phyloP scores from a whole-genome alignment of 257 asterid species.

The Buddleja alternifolia region DNA sequence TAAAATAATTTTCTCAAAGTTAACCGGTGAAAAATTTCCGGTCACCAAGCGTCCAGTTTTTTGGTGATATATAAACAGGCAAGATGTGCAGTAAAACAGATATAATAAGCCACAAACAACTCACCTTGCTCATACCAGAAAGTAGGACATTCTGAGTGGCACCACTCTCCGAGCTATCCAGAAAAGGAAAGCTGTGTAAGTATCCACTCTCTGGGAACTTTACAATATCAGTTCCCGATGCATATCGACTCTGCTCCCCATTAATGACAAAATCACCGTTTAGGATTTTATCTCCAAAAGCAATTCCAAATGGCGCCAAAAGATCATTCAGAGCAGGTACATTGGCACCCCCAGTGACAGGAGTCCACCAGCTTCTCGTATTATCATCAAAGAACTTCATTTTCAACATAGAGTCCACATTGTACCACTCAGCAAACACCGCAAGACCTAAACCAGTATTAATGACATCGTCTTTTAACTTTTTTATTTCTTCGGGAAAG shows the following conservation, averaged over 20 bases:
- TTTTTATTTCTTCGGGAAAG: conserved; percentile 77
- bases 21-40: not conserved
- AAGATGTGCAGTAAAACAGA: conserved; percentile 14
- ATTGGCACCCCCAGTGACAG: conserved; percentile 95
- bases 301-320: conserved; percentile 90
- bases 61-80: not conserved
- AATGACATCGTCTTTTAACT: conserved; percentile 79
- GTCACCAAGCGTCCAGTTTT: conserved; percentile 13
- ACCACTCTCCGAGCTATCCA: conserved; percentile 97
- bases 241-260: conserved; percentile 93
- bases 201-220: conserved; percentile 94
- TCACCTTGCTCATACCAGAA: conserved; percentile 89
- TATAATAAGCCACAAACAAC: conserved; percentile 30
- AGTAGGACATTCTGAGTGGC: conserved; percentile 84
- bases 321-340: conserved; percentile 96
- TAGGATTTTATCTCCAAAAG: conserved; percentile 95
- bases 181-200: conserved; percentile 91
- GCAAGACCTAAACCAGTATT: conserved; percentile 77
- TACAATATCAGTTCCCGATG: conserved; percentile 90
- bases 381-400: conserved; percentile 98
- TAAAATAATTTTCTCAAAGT: not conserved
- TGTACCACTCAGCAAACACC: conserved; percentile 99
- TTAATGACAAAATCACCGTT: conserved; percentile 92
- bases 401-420: conserved; percentile 93
- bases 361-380: conserved; percentile 99